These are phyloP conservation scores for Trichoderma virens DNA, from an alignment of 495 filamentous ascomycete genomes.

Conservation along the genomic window DNA sequence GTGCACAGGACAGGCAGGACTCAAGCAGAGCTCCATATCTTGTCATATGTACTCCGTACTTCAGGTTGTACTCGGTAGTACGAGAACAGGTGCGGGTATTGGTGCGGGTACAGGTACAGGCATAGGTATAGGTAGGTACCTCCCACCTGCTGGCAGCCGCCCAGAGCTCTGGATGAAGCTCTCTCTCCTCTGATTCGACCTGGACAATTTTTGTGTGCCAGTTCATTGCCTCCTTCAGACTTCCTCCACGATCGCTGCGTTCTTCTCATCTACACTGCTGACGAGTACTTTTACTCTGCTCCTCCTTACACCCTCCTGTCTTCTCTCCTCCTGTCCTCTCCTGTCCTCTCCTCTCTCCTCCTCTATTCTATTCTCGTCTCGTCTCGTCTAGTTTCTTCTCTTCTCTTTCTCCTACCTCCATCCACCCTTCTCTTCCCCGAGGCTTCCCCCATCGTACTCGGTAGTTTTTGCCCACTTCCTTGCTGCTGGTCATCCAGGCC, in stretches of 20 bases:
- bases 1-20: neutral
- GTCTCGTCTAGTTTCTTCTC: neutral
- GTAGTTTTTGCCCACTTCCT: slow-evolving; percentile 1
- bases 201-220: neutral
- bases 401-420: neutral
- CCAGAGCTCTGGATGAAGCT: neutral
- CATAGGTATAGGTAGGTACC: no score
- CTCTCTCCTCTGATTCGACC: neutral
- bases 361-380: neutral
- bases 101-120: no score
- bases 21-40: no score
- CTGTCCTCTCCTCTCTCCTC: neutral
- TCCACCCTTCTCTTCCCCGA: neutral
- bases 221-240: no score
- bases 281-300: neutral
- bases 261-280: no score
- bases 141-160: neutral
- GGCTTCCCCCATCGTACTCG: neutral
- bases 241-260: no score
- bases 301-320: neutral
- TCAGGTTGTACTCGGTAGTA: no score
- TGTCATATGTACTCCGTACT: neutral
- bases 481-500: slow-evolving; percentile 4
- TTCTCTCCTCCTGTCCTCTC: neutral
- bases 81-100: no score